Conservation (phyloP, 2,329 filamentous ascomycete genomes). For the Clonostachys solani region DNA sequence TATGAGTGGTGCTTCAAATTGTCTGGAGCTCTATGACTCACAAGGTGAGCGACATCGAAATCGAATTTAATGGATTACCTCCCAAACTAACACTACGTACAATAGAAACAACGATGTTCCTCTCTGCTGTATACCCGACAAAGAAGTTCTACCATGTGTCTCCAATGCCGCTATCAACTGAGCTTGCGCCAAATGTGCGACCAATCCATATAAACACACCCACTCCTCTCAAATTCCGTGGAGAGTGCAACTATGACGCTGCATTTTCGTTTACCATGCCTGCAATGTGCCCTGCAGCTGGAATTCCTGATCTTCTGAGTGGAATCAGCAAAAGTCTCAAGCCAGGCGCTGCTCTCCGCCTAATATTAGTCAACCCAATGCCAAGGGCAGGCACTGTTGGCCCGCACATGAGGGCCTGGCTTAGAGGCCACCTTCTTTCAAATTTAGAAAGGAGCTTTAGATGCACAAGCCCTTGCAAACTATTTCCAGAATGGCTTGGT, state of each 20-base stretch:
- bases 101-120: constrained; percentile 22
- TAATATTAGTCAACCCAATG: constrained; percentile 59
- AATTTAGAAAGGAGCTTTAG: constrained; percentile 56
- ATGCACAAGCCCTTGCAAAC: constrained; percentile 53
- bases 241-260: constrained; percentile 16
- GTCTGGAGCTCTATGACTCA: too few relatives aligned
- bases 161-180: neutral
- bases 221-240: neutral
- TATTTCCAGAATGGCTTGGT: constrained; percentile 55
- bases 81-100: too few relatives aligned
- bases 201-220: neutral
- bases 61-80: too few relatives aligned
- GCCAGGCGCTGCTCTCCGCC: constrained; percentile 49
- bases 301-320: neutral
- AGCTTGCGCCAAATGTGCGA: neutral
- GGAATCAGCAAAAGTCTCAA: constrained; percentile 32
- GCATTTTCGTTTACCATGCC: neutral
- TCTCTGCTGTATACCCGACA: neutral
- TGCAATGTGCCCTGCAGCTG: neutral
- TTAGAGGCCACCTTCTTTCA: constrained; percentile 55
- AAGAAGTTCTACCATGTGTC: constrained; percentile 2
- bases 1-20: too few relatives aligned
- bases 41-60: too few relatives aligned
- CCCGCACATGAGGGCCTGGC: constrained; percentile 53
- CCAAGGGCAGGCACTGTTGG: constrained; percentile 53